phyloP scores from a whole-genome alignment of 2,329 filamentous ascomycete genomes.

The Phialophora expanda region DNA sequence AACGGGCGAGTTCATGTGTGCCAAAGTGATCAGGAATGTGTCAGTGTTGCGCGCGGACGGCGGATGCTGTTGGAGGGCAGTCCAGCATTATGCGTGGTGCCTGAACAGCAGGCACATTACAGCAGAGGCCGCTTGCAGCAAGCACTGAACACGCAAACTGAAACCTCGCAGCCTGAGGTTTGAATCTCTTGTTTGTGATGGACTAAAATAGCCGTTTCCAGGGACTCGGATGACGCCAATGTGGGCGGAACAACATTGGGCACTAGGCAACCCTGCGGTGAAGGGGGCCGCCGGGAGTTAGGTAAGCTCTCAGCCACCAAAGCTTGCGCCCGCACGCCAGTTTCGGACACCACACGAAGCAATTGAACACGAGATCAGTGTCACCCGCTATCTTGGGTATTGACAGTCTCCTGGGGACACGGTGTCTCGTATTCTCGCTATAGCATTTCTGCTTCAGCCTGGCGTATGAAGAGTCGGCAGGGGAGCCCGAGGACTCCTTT shows the following conservation, averaged over 20 bases:
- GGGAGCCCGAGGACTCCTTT: no score
- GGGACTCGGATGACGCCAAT: slow-evolving; percentile 3
- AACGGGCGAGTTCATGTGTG: slow-evolving; percentile 49
- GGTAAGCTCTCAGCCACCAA: slow-evolving; percentile 11
- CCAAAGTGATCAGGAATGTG: background rate
- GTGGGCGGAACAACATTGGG: background rate
- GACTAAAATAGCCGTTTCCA: slow-evolving; percentile 8
- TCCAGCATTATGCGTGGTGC: slow-evolving; percentile 22
- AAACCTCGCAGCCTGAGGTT: slow-evolving; percentile 15
- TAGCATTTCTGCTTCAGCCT: no score
- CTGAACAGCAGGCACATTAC: background rate
- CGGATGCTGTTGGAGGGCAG: background rate
- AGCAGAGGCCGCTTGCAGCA: background rate
- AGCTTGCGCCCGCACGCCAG: no score
- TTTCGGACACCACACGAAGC: background rate
- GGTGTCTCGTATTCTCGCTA: no score
- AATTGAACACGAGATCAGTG: slow-evolving; percentile 10
- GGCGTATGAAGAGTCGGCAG: no score
- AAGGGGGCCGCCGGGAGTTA: background rate
- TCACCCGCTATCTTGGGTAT: background rate
- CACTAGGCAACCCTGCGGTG: background rate
- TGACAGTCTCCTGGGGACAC: background rate
- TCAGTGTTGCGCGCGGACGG: background rate
- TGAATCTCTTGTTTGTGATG: background rate
- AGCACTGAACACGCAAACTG: background rate